Base-by-base conservation (phyloP, 2,329 filamentous ascomycete genomes). In the Thermothelomyces thermophilus region DNA sequence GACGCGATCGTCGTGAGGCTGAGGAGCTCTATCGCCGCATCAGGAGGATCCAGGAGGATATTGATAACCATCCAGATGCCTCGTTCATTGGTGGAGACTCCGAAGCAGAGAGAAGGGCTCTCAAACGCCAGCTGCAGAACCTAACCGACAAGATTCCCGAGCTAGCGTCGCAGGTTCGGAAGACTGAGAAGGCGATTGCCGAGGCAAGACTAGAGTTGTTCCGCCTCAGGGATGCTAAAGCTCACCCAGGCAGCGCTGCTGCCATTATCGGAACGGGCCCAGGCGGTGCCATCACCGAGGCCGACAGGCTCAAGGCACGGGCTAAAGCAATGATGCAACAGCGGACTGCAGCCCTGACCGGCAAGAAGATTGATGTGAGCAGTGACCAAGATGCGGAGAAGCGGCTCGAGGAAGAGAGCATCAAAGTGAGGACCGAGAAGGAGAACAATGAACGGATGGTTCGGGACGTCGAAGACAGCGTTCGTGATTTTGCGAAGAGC, bases 281-380 rank as follows among this genome's bases (percentile, higher is more conserved):
- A 51, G 91, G 91, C 37, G 93, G 93, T 46, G 72, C 82, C 39
- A 82, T 98, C 36, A 98, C 93, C 0, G 93, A 98, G 68, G 86
- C 89, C 3, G 93, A 98, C 69, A 83, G 91, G 47, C 80, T 97
- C 58, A 97, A 96, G 73, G 93, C 93, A 31, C 83, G 90, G 59
- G 91, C 93, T 28, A 95, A 90, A 70, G 91, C 91, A 34, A 95
- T 96, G 83, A 98, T 98, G 93, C 91, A 97, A 70, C 90, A 95
- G 63, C 86, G 93, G 52, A 90, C 93, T 58, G 93, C 93, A 49
- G 91, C 93, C 16, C 72, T 98, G 56, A 89, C 90, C 19, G 93
- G 93, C 50, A 89, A 85, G 67, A 90, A 90, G 64, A 72, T 84
- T 41, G 82, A 87, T 2, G 73, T 72, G 40, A 79, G 84, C 53